These are phyloP conservation scores for Monilinia fructigena DNA, from an alignment of 2,329 filamentous ascomycete species.

Conservation along the genomic window DNA sequence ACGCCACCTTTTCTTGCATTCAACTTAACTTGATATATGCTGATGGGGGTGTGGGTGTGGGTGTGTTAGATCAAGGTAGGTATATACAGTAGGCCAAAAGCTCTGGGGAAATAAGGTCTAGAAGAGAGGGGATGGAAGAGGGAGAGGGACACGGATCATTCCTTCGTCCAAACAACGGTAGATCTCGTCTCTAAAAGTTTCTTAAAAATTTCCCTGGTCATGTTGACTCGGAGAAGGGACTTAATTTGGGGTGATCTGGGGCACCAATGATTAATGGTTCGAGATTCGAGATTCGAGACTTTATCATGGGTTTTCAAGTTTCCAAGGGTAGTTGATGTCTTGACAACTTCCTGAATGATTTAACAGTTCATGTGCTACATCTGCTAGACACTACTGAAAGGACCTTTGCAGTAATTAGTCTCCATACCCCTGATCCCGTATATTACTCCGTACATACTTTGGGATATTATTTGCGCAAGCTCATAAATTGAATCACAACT, in stretches of 20 bases:
- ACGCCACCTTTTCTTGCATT: background rate
- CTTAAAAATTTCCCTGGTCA: background rate
- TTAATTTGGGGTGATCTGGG: background rate
- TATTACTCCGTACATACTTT: background rate
- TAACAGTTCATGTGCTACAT: slow-evolving; percentile 9
- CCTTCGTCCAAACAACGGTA: slow-evolving; percentile 10
- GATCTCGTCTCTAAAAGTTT: slow-evolving; percentile 3
- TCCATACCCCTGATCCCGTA: slow-evolving; percentile 3
- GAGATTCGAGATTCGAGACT: background rate
- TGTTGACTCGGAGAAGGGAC: slow-evolving; percentile 2
- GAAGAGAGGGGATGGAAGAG: background rate
- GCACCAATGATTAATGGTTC: background rate
- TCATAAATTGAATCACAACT: background rate
- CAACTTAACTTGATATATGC: slow-evolving; percentile 1
- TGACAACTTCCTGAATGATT: slow-evolving; percentile 16
- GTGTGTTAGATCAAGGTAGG: too few species aligned
- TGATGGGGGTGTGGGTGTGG: slow-evolving; percentile 9
- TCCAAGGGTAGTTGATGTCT: background rate
- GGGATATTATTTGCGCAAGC: slow-evolving; percentile 19
- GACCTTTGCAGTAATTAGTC: background rate
- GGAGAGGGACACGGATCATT: slow-evolving; percentile 7
- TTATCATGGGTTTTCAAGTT: background rate
- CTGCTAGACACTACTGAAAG: background rate
- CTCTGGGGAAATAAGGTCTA: slow-evolving; percentile 2
- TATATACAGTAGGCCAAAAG: background rate